Conservation (phyloP, 2,329 filamentous ascomycete species). For the Diaporthe australafricana region DNA sequence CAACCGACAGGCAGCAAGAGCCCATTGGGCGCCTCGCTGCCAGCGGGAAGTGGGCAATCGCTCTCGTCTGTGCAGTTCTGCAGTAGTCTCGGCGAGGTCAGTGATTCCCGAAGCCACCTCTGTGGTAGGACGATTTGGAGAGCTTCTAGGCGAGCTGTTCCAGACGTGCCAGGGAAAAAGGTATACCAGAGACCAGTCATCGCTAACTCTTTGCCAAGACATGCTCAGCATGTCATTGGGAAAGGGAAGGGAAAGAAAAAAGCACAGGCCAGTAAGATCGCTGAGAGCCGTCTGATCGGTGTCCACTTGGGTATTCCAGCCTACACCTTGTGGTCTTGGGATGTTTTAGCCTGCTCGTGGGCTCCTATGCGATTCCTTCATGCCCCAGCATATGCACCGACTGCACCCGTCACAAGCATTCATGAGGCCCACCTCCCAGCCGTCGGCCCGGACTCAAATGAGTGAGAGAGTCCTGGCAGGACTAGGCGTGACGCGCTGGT, state of each 20-base stretch:
- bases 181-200: neutral
- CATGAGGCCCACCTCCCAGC: neutral
- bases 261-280: constrained; percentile 25
- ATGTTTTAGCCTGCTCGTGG: constrained; percentile 30
- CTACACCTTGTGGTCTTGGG: constrained; percentile 11
- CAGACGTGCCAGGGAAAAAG: neutral
- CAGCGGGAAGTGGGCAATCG: constrained; percentile 5
- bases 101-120: neutral
- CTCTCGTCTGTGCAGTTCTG: constrained; percentile 12
- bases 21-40: neutral
- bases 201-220: constrained; percentile 1
- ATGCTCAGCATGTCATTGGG: neutral
- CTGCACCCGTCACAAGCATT: constrained; percentile 1
- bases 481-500: constrained; percentile 19
- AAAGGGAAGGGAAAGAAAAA: neutral
- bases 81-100: constrained; percentile 18
- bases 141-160: neutral
- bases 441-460: constrained; percentile 26
- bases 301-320: neutral
- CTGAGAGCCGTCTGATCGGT: constrained; percentile 6
- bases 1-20: neutral
- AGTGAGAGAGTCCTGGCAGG: constrained; percentile 14
- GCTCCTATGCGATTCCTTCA: neutral
- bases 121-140: neutral
- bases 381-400: neutral